Percentiles rank a stretch among this genome's conserved stretches.
Evolutionary conservation across 495 filamentous ascomycete species (phyloP).

Genomic region (Lasiosphaeria ovina): DNA sequence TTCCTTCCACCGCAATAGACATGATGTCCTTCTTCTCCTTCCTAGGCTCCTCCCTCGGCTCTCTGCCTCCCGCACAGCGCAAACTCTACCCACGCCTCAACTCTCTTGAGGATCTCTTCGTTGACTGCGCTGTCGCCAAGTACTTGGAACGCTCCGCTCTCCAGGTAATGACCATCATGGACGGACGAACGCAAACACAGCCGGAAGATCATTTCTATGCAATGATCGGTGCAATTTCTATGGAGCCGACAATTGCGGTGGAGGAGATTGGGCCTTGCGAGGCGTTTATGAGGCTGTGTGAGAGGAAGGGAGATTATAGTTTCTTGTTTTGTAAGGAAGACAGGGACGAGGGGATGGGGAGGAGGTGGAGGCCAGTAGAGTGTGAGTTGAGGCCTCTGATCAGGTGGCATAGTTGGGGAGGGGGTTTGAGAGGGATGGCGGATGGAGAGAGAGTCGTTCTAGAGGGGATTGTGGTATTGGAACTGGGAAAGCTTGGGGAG

Average conservation of each 20-base stretch:
- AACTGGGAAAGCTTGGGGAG: background rate
- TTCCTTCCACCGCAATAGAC: background rate
- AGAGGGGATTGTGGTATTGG: background rate
- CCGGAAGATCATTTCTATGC: constrained; percentile 6
- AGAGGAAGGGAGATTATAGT: constrained; percentile 5
- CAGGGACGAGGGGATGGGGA: background rate
- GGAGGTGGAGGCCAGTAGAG: background rate
- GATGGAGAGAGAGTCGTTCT: background rate
- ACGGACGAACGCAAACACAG: background rate
- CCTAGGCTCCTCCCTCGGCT: background rate
- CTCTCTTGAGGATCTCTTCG: constrained; percentile 3
- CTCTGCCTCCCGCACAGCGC: no score
- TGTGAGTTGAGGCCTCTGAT: background rate
- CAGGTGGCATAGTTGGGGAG: background rate
- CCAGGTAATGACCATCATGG: constrained; percentile 5
- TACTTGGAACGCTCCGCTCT: constrained; percentile 3
- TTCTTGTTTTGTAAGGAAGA: background rate
- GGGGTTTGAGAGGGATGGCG: background rate
- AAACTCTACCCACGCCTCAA: background rate
- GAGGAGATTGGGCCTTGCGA: background rate
- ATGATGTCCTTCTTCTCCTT: background rate
- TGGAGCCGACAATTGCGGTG: background rate
- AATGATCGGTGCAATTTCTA: constrained; percentile 4
- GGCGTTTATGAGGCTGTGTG: constrained; percentile 1
- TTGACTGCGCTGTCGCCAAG: background rate